Base-by-base conservation (phyloP, 768 basidiomycete species). In the Suillus luteus region DNA sequence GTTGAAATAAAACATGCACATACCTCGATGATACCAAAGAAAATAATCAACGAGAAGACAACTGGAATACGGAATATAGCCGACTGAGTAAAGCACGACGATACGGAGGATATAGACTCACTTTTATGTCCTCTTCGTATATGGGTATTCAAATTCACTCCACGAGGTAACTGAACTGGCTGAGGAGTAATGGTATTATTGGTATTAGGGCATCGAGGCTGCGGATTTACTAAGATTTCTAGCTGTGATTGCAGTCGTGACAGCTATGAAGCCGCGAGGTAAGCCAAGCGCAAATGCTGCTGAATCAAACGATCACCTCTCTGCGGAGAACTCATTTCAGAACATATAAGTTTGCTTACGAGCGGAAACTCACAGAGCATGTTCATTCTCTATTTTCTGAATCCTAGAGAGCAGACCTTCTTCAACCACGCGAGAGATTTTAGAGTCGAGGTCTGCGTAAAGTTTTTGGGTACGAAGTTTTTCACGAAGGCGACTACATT, bases 11-110 rank as follows among this genome's bases (percentile, higher is more conserved):
- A 38, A 27, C 51, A 35, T 17, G 12, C 11, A 67, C 77, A 17
- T 60, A 87, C 90, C 80, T 90, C 85, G 65, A 92, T 85, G 67
- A 89, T 82, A 38, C 82, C 81, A 73, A 89, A 85, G 55, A 88
- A 19, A 59, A 88, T 51, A 19, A 74, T 70, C 75, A 62, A 87
- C 75, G 62, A 88, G 68, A 60, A 80, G 76, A 70, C 88, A 83
- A 65, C 84, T 78, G 71, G 84, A 83, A 85, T 63, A 5, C 61
- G 43, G 24, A 54, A 65, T 62, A 61, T 43, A 63, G 55, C 57
- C 5, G 58, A 11, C 4, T 37, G 41, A 27, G 37, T 44, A 33
- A 27, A 55, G 48, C 24, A 27, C 24, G 24, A 49, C 14, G 7
- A 14, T 4, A 35, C 5, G n/a, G 17, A 31, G 43, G 31, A 60